Percentiles rank a stretch among this genome's conserved stretches.
These are phyloP conservation scores for Scutellaria galericulata DNA, from an alignment of 257 asterid genomes.

Conservation along the genomic window DNA sequence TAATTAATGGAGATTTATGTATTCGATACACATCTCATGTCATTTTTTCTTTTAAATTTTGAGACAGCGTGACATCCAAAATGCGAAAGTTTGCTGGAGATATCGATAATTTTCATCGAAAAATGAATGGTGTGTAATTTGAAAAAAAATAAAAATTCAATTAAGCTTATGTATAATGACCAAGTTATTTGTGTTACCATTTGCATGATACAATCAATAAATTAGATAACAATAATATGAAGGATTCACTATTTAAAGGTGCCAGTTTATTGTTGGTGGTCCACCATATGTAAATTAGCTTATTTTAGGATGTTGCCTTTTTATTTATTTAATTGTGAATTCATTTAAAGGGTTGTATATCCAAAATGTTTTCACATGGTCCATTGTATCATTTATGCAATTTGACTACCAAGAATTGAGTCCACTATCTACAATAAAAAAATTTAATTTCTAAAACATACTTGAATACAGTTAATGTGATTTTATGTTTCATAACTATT, in stretches of 20 bases:
- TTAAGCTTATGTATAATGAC: too few relatives aligned
- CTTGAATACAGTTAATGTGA: not conserved
- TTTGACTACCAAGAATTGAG: not conserved
- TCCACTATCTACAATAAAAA: not conserved
- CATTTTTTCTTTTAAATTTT: too few relatives aligned
- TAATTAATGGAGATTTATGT: too few relatives aligned
- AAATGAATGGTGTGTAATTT: too few relatives aligned
- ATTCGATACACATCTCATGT: too few relatives aligned
- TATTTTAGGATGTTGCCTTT: slow-evolving; percentile 21
- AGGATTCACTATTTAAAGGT: not conserved
- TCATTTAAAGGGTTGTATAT: not conserved
- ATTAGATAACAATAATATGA: not conserved
- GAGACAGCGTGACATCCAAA: too few relatives aligned
- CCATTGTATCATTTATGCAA: slow-evolving; percentile 21
- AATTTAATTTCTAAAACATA: not conserved
- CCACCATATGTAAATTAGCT: slow-evolving; percentile 30
- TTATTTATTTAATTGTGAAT: slow-evolving; percentile 10
- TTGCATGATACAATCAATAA: not conserved
- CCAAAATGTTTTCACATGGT: slow-evolving; percentile 20
- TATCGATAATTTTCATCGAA: too few relatives aligned
- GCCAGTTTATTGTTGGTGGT: slow-evolving; percentile 22
- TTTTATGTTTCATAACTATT: too few relatives aligned
- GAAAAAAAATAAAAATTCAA: too few relatives aligned
- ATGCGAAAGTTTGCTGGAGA: too few relatives aligned
- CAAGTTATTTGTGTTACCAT: not conserved